phyloP scores from a whole-genome alignment of 2,329 filamentous ascomycete genomes.

The Orbilia quercus region DNA sequence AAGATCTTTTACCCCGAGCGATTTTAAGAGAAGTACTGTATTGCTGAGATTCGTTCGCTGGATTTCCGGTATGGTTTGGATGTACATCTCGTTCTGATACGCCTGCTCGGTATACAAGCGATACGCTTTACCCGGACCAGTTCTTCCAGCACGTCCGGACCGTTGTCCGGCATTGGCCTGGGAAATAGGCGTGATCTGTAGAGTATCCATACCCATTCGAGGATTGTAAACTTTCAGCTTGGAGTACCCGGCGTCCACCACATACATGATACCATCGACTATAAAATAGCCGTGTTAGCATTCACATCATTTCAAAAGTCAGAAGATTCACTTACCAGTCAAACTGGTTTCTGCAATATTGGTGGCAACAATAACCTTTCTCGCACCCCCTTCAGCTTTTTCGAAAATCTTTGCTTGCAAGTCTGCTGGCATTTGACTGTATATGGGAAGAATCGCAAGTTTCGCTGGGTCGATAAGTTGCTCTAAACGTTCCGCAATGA shows the following conservation, averaged over 20 bases:
- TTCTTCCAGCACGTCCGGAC: conserved; percentile 91
- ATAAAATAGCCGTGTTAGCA: conserved; percentile 14
- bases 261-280: conserved; percentile 99
- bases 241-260: conserved; percentile 94
- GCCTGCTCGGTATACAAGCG: conserved; percentile 93
- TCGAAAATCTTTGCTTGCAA: conserved; percentile 98
- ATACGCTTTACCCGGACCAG: conserved; percentile 94
- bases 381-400: conserved; percentile 84
- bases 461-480: conserved; percentile 94
- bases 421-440: conserved; percentile 99
- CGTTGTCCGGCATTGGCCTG: conserved; percentile 95
- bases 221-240: conserved; percentile 99
- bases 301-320: background rate
- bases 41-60: conserved; percentile 96
- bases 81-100: conserved; percentile 94
- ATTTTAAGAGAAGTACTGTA: conserved; percentile 92
- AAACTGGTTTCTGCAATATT: conserved; percentile 98
- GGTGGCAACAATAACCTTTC: conserved; percentile 97
- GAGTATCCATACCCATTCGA: conserved; percentile 98
- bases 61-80: conserved; percentile 97
- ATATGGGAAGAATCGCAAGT: conserved; percentile 93
- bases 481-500: conserved; percentile 86
- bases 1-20: conserved; percentile 90
- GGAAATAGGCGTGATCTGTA: conserved; percentile 96
- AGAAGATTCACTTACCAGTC: conserved; percentile 66